Evolutionary conservation across 108 stramenopile genomes (phyloP).

Genomic region (Seminavis robusta): DNA sequence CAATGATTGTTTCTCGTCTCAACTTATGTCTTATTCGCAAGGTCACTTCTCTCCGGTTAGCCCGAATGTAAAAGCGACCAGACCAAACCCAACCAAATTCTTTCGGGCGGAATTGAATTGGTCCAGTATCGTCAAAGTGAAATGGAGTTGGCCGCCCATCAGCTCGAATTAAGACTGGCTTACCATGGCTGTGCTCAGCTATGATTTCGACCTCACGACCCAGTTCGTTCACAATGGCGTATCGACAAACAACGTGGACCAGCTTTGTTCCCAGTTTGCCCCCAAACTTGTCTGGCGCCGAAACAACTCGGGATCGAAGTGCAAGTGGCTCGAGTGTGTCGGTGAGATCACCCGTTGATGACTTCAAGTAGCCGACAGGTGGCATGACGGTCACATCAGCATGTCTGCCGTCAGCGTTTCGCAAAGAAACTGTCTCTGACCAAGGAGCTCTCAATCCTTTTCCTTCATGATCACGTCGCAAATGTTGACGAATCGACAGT

Average conservation of each 20-base stretch:
- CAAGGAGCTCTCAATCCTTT: slow-evolving; percentile 31
- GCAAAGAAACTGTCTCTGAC: slow-evolving; percentile 48
- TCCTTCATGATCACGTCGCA: slow-evolving; percentile 2
- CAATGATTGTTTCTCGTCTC: slow-evolving; percentile 46
- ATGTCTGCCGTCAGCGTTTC: slow-evolving; percentile 2
- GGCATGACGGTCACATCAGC: slow-evolving; percentile 41
- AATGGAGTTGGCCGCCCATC: slow-evolving; percentile 35
- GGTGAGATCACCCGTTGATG: slow-evolving; percentile 14
- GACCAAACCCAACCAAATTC: slow-evolving; percentile 66
- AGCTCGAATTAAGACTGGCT: slow-evolving; percentile 22
- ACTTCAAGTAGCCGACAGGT: background rate
- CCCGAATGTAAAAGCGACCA: slow-evolving; percentile 37
- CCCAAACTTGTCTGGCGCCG: slow-evolving; percentile 48
- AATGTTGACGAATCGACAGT: slow-evolving; percentile 33
- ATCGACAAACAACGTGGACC: slow-evolving; percentile 54
- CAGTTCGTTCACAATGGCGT: slow-evolving; percentile 42
- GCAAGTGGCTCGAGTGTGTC: slow-evolving; percentile 34
- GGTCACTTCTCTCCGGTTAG: slow-evolving; percentile 49
- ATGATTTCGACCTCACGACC: slow-evolving; percentile 64
- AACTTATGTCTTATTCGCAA: slow-evolving; percentile 52
- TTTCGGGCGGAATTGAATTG: slow-evolving; percentile 54
- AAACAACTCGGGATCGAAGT: slow-evolving; percentile 32
- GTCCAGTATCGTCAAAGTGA: slow-evolving; percentile 60
- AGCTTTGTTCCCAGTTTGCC: slow-evolving; percentile 47
- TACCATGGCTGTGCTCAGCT: slow-evolving; percentile 10